phyloP scores from a whole-genome alignment of 192 early-diverging fungal species.

The Coemansia guatemalensis region DNA sequence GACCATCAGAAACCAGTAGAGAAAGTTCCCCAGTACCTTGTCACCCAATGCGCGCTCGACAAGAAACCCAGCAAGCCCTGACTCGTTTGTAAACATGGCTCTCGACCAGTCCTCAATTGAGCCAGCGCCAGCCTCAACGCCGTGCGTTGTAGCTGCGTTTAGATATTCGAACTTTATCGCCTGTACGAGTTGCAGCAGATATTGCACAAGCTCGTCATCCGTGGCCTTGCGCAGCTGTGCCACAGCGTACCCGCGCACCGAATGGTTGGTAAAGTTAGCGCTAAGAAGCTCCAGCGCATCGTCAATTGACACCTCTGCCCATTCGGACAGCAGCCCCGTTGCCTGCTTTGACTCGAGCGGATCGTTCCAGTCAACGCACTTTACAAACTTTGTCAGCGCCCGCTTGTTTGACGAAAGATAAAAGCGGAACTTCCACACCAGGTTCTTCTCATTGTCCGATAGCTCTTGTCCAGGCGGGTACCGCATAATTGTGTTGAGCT shows the following conservation, averaged over 20 bases:
- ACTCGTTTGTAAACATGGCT: conserved; percentile 53
- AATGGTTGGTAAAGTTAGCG: conserved; percentile 76
- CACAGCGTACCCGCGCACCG: conserved; percentile 88
- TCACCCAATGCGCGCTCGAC: conserved; percentile 85
- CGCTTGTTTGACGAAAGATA: conserved; percentile 91
- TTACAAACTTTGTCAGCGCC: conserved; percentile 97
- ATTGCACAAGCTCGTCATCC: conserved; percentile 93
- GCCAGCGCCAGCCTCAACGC: conserved; percentile 24
- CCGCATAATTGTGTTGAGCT: conserved; percentile 88
- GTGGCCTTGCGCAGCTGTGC: conserved; percentile 85
- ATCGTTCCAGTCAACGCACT: conserved; percentile 95
- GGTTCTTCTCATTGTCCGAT: conserved; percentile 84
- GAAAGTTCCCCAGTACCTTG: conserved; percentile 85
- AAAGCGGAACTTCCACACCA: conserved; percentile 98
- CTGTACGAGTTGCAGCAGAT: conserved; percentile 96
- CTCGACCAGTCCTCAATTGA: conserved; percentile 23
- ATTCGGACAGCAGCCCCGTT: conserved; percentile 77
- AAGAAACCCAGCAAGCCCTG: conserved; percentile 81
- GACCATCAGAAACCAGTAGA: conserved; percentile 98
- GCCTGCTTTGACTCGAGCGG: conserved; percentile 90
- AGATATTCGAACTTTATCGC: conserved; percentile 95
- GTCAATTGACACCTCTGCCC: conserved; percentile 92
- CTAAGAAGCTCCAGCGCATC: conserved; percentile 95
- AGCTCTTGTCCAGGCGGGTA: conserved; percentile 90
- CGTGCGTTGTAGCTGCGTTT: conserved; percentile 27